Evolutionary conservation across 345 rosid species (phyloP).

Genomic region (Heritiera littoralis): DNA sequence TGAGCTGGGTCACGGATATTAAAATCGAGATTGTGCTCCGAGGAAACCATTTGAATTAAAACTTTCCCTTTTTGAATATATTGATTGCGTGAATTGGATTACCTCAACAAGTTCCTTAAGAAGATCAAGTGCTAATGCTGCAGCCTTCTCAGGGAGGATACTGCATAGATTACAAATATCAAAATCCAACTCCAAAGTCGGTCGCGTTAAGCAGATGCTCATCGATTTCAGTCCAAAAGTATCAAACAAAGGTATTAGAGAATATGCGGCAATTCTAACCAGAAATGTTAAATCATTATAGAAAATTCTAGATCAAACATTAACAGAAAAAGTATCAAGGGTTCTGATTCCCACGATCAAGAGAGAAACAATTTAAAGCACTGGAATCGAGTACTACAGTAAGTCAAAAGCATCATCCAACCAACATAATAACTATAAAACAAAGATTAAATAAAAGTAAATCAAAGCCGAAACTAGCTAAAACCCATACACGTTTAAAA

Average conservation of each 20-base stretch:
- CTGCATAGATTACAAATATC: conserved; percentile 42
- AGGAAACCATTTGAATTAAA: not conserved
- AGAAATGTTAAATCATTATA: not conserved
- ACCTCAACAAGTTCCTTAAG: conserved; percentile 72
- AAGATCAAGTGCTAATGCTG: conserved; percentile 56
- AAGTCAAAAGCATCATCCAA: conserved; percentile 9
- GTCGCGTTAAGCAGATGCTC: not conserved
- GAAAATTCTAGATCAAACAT: conserved; percentile 5
- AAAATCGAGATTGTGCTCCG: not conserved
- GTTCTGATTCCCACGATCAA: not conserved
- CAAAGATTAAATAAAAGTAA: not conserved
- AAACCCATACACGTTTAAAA: conserved; percentile 67
- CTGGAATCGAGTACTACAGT: not conserved
- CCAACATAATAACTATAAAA: not conserved
- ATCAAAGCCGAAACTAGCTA: not conserved
- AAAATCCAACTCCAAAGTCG: conserved; percentile 17
- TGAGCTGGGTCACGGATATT: not conserved
- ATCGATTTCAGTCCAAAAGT: not conserved
- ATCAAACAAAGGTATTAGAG: not conserved
- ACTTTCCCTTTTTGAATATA: not conserved
- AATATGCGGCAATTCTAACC: not conserved
- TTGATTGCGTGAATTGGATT: not conserved
- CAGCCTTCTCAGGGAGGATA: conserved; percentile 86
- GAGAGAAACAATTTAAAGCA: not conserved
- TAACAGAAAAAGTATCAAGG: not conserved